These are phyloP conservation scores for Cyclaneusma minus DNA, from an alignment of 2,329 filamentous ascomycete genomes.

Conservation along the genomic window DNA sequence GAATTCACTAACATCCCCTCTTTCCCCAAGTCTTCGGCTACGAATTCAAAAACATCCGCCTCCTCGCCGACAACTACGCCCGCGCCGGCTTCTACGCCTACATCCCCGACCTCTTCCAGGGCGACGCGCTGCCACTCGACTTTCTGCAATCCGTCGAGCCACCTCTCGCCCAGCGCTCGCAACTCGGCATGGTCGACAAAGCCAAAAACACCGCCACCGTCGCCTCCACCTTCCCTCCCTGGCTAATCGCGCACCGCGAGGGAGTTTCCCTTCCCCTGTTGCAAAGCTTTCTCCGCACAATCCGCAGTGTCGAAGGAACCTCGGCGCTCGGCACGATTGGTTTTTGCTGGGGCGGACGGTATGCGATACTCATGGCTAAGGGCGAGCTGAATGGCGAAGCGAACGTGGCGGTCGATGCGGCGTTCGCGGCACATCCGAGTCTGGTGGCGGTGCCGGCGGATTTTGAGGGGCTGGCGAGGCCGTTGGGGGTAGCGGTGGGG, in stretches of 20 bases:
- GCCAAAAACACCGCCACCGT: slow-evolving; percentile 24
- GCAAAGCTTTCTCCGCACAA: slow-evolving; percentile 24
- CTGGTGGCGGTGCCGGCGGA: slow-evolving; percentile 25
- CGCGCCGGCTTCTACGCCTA: slow-evolving; percentile 27
- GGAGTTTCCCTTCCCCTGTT: slow-evolving; percentile 25
- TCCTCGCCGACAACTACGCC: slow-evolving; percentile 31
- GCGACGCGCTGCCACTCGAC: slow-evolving; percentile 22
- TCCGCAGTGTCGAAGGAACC: slow-evolving; percentile 22
- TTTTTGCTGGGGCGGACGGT: slow-evolving; percentile 46
- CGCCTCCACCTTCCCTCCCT: slow-evolving; percentile 24
- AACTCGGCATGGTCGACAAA: slow-evolving; percentile 21
- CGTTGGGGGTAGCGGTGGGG: slow-evolving; percentile 24
- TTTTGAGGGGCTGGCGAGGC: slow-evolving; percentile 23
- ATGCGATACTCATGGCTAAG: slow-evolving; percentile 29
- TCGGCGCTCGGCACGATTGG: slow-evolving; percentile 34
- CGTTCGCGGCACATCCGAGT: slow-evolving; percentile 24
- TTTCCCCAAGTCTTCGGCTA: slow-evolving; percentile 28
- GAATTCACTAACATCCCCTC: too few relatives aligned
- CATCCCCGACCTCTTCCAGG: slow-evolving; percentile 27
- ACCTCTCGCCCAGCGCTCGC: slow-evolving; percentile 21
- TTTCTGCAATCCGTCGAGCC: slow-evolving; percentile 27
- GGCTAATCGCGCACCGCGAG: slow-evolving; percentile 27
- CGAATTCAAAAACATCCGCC: slow-evolving; percentile 27
- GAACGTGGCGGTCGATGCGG: slow-evolving; percentile 22
- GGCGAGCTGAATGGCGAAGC: slow-evolving; percentile 18